These are phyloP conservation scores for Calocybe indica DNA, from an alignment of 768 basidiomycete species.

Conservation along the genomic window DNA sequence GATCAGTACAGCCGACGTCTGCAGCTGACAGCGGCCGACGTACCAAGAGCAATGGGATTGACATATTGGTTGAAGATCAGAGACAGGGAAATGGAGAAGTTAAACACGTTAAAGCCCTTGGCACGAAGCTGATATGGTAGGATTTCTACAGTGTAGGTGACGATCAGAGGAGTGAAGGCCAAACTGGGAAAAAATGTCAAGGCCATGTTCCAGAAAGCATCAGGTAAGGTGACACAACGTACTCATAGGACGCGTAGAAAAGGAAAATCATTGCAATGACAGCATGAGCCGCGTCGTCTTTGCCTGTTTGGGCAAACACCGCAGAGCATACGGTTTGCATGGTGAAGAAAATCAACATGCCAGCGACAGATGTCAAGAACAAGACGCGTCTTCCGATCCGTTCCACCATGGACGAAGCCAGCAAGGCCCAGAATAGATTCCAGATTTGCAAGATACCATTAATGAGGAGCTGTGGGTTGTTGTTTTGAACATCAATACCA, in stretches of 20 bases:
- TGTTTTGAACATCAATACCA: not conserved
- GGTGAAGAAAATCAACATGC: conserved; percentile 64
- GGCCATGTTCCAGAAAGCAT: not conserved
- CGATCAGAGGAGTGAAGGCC: conserved; percentile 82
- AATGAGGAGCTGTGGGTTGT: conserved; percentile 58
- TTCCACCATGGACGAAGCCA: conserved; percentile 58
- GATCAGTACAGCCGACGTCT: conserved; percentile 1
- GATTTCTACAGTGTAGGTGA: conserved; percentile 87
- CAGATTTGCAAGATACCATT: conserved; percentile 83
- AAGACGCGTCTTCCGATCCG: conserved; percentile 63
- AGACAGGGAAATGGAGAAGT: conserved; percentile 68
- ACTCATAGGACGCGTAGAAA: conserved; percentile 76
- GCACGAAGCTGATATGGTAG: conserved; percentile 78
- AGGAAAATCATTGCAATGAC: conserved; percentile 84
- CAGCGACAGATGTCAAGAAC: conserved; percentile 51
- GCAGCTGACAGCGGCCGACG: conserved; percentile 5
- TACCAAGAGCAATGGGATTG: conserved; percentile 70
- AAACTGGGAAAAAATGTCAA: conserved; percentile 30
- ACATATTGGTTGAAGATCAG: conserved; percentile 89
- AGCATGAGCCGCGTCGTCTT: conserved; percentile 48
- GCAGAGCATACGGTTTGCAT: conserved; percentile 66
- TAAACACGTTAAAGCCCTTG: conserved; percentile 82
- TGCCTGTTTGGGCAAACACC: conserved; percentile 38
- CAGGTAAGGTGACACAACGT: conserved; percentile 15
- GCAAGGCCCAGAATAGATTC: conserved; percentile 62